These are phyloP conservation scores for Meyerozyma carpophila DNA, from an alignment of 1,139 yeast genomes.

Conservation along the genomic window DNA sequence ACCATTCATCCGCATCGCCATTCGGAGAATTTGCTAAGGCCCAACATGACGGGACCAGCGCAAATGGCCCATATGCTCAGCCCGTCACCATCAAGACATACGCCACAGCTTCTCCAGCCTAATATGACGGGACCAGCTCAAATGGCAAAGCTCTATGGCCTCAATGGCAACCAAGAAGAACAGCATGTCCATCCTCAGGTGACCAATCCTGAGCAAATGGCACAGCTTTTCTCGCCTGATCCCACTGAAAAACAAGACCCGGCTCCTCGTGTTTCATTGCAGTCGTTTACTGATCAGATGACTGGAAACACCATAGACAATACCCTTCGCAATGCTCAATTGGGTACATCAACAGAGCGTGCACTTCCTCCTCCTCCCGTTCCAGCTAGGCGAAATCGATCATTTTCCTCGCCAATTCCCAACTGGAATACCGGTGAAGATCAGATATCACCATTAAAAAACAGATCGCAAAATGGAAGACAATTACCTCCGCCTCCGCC, in stretches of 20 bases:
- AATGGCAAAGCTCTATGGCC: slow-evolving; percentile 13
- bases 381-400: slow-evolving; percentile 34
- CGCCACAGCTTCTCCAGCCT: slow-evolving; percentile 13
- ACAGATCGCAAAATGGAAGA: slow-evolving; percentile 3
- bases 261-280: slow-evolving; percentile 30
- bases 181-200: slow-evolving; percentile 3
- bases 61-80: slow-evolving; percentile 30
- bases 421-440: slow-evolving; percentile 12
- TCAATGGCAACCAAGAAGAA: slow-evolving; percentile 6
- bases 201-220: slow-evolving; percentile 25
- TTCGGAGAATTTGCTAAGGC: slow-evolving; percentile 29
- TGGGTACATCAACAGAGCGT: slow-evolving; percentile 4
- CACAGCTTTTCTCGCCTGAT: slow-evolving; percentile 8
- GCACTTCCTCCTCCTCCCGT: slow-evolving; percentile 39
- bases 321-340: slow-evolving; percentile 24
- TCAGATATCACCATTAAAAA: slow-evolving; percentile 12
- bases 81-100: slow-evolving; percentile 18
- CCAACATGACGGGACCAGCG: slow-evolving; percentile 54
- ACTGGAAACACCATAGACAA: slow-evolving; percentile 38
- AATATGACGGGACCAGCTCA: slow-evolving; percentile 26
- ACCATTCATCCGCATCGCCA: slow-evolving; percentile 33
- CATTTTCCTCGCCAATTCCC: slow-evolving; percentile 44
- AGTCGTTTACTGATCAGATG: slow-evolving; percentile 42
- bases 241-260: slow-evolving; percentile 6
- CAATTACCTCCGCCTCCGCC: slow-evolving; percentile 40